A percentile compares a stretch with the other conserved stretches of the same genome.
These are phyloP conservation scores for Clitopilus hobsonii DNA, from an alignment of 768 basidiomycete species.

Conservation along the genomic window DNA sequence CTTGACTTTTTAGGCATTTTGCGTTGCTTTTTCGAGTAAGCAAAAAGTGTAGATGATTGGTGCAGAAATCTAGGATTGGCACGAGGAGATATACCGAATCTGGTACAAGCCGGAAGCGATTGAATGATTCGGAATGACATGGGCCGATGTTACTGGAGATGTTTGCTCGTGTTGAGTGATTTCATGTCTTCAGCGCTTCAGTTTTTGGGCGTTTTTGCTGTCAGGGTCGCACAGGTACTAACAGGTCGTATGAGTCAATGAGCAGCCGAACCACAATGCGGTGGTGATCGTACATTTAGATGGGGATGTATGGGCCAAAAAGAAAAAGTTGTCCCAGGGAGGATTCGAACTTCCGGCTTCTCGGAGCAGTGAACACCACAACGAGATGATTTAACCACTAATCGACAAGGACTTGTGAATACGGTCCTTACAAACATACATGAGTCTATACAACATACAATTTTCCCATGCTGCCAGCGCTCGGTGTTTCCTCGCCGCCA, in stretches of 20 bases:
- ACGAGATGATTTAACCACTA: conserved; percentile 17
- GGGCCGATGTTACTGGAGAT: not conserved
- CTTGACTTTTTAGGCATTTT: conserved; percentile 35
- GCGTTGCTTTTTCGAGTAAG: not conserved
- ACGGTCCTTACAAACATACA: not conserved
- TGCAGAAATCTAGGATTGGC: not conserved
- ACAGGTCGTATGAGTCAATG: no score
- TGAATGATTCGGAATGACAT: not conserved
- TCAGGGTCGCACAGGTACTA: no score
- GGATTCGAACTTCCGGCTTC: conserved; percentile 14
- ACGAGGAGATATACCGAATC: not conserved
- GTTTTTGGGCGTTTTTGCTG: not conserved
- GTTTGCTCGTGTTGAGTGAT: not conserved
- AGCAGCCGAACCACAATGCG: no score
- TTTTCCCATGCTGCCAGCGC: not conserved
- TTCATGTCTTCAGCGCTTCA: not conserved
- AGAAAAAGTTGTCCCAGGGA: conserved; percentile 12
- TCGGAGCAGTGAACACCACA: conserved; percentile 10
- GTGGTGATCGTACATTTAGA: not conserved
- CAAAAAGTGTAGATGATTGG: conserved; percentile 2
- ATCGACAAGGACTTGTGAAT: conserved; percentile 12
- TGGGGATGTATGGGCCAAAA: not conserved
- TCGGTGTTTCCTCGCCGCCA: not conserved
- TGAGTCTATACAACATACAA: not conserved
- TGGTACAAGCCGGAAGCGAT: not conserved